These are phyloP conservation scores for Lyophyllum shimeji DNA, from an alignment of 768 basidiomycete species.

Conservation along the genomic window DNA sequence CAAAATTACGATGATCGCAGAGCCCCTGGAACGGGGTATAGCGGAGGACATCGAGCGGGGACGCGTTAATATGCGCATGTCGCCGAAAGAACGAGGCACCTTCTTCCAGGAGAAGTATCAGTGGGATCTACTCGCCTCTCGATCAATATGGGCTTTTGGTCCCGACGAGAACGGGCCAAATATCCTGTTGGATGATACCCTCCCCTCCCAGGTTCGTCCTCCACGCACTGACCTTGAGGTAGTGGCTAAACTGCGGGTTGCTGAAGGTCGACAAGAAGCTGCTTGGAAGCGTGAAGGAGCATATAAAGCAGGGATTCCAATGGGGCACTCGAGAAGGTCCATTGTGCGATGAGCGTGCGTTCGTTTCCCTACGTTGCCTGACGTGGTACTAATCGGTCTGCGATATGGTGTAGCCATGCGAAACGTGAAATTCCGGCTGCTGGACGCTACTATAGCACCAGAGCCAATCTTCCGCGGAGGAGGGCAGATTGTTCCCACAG, in stretches of 20 bases:
- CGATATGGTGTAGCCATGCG: constrained; percentile 75
- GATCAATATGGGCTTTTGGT: constrained; percentile 99
- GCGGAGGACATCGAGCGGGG: constrained; percentile 97
- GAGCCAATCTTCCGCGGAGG: constrained; percentile 98
- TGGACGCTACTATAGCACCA: constrained; percentile 89
- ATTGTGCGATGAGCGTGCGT: constrained; percentile 96
- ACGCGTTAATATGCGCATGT: constrained; percentile 91
- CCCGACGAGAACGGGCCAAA: constrained; percentile 96
- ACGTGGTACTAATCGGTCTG: neutral
- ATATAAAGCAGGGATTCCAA: constrained; percentile 98
- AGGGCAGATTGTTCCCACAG: constrained; percentile 98
- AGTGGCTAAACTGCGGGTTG: neutral
- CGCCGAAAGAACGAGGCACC: constrained; percentile 89
- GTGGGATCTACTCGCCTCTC: constrained; percentile 95
- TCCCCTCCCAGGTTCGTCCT: constrained; percentile 80
- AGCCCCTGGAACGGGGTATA: constrained; percentile 93
- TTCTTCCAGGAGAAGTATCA: constrained; percentile 98
- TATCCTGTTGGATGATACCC: constrained; percentile 90
- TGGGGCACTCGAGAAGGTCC: constrained; percentile 99
- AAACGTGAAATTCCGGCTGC: constrained; percentile 95
- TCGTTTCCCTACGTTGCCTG: neutral
- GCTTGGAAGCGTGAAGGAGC: constrained; percentile 85
- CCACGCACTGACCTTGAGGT: neutral
- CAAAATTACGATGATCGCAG: constrained; percentile 98
- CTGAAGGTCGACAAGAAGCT: constrained; percentile 89